A percentile compares a stretch with the other conserved stretches of the same genome.
Evolutionary conservation across 371 early-diverging fungal species (phyloP).

Genomic region (Sporodiniella umbellata): DNA sequence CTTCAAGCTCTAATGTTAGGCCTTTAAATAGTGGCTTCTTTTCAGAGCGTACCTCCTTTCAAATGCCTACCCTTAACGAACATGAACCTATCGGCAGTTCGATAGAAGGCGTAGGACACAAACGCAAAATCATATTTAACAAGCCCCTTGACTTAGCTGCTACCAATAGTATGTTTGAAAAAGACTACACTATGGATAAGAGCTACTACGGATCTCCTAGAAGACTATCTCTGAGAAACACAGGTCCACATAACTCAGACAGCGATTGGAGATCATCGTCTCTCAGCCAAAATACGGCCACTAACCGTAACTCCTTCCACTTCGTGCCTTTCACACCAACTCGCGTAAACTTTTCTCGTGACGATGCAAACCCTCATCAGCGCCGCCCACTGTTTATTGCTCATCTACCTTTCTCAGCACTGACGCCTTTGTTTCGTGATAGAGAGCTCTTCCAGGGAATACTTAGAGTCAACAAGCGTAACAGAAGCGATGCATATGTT

Average conservation of each 20-base stretch:
- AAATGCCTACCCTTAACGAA: constrained; percentile 27
- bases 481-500: constrained; percentile 84
- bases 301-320: constrained; percentile 19
- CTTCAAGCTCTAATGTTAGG: constrained; percentile 2
- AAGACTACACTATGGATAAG: not conserved
- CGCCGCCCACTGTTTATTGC: constrained; percentile 53
- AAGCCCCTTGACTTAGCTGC: constrained; percentile 35
- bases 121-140: constrained; percentile 24
- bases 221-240: not conserved
- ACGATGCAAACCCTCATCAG: constrained; percentile 17
- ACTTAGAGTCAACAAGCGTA: constrained; percentile 79
- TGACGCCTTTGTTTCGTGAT: constrained; percentile 44
- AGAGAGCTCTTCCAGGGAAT: constrained; percentile 58
- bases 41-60: constrained; percentile 9
- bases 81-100: constrained; percentile 11
- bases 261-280: constrained; percentile 30
- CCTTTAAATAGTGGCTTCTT: not conserved
- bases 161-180: not conserved
- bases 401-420: constrained; percentile 52
- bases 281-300: not conserved
- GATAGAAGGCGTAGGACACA: not conserved
- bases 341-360: constrained; percentile 35
- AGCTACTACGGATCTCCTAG: not conserved
- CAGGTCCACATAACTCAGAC: constrained; percentile 30
- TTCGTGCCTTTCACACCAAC: constrained; percentile 45